Evolutionary conservation across 2,329 filamentous ascomycete species (phyloP).

Genomic region (Davidsoniella virescens): DNA sequence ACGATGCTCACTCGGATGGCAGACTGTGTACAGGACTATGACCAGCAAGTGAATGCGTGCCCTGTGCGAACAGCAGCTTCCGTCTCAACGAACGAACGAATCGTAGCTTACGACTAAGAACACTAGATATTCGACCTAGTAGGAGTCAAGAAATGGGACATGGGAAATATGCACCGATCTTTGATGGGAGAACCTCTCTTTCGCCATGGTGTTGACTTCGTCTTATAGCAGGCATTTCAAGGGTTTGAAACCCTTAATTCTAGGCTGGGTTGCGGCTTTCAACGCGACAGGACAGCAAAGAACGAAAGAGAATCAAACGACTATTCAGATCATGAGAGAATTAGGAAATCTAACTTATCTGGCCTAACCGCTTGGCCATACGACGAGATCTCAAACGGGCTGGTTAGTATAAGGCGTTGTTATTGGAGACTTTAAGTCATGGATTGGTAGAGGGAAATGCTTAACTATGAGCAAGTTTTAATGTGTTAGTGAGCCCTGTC

Average conservation of each 20-base stretch:
- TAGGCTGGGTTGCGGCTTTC: too few species aligned
- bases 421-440: not conserved
- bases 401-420: not conserved
- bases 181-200: too few species aligned
- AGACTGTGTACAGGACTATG: conserved; percentile 1
- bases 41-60: conserved; percentile 8
- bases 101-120: too few species aligned
- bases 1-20: not conserved
- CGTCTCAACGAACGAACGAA: too few species aligned
- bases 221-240: not conserved
- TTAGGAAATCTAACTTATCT: not conserved
- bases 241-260: not conserved
- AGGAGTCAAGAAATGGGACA: too few species aligned
- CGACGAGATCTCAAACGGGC: not conserved
- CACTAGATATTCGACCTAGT: too few species aligned
- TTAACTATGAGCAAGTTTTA: too few species aligned
- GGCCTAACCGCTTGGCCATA: conserved; percentile 4
- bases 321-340: not conserved
- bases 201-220: not conserved
- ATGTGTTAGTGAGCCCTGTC: too few species aligned
- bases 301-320: not conserved
- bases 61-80: not conserved
- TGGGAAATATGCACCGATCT: too few species aligned
- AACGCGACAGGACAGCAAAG: too few species aligned
- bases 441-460: too few species aligned